A percentile compares a stretch with the other conserved stretches of the same genome.
Evolutionary conservation across 225 moss, liverwort and hornwort genomes (phyloP).

Genomic region (Sphagnum tenellum): DNA sequence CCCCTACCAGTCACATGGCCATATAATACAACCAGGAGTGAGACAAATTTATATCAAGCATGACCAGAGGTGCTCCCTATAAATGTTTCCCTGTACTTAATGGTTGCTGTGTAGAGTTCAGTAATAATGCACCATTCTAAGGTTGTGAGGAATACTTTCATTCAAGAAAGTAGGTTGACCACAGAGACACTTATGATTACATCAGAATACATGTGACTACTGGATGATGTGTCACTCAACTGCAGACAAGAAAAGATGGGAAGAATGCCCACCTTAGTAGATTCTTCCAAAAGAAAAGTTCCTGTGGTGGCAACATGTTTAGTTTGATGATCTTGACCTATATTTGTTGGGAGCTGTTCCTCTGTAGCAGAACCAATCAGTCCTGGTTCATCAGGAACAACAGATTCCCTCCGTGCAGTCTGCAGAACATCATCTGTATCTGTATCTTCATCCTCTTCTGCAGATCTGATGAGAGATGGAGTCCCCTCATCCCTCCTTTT

Average conservation of each 20-base stretch:
- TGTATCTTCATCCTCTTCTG: constrained; percentile 13
- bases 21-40: background rate
- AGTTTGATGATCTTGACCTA: constrained; percentile 5
- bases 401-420: constrained; percentile 10
- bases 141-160: constrained; percentile 7
- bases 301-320: constrained; percentile 9
- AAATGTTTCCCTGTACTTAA: too few relatives aligned
- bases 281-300: constrained; percentile 18
- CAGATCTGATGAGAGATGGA: constrained; percentile 19
- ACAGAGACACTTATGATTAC: background rate
- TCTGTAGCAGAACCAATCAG: constrained; percentile 49
- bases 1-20: background rate
- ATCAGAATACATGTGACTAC: background rate
- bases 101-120: too few relatives aligned
- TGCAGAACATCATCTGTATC: constrained; percentile 11
- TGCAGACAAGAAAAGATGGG: background rate
- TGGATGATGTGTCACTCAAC: background rate
- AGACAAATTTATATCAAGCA: background rate
- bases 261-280: constrained; percentile 24
- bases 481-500: constrained; percentile 32
- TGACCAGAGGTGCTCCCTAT: constrained; percentile 4
- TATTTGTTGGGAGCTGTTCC: constrained; percentile 32
- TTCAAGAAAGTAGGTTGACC: constrained; percentile 8
- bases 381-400: constrained; percentile 19
- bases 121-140: too few relatives aligned